Conservation (phyloP, 345 rosid species). For the Sonneratia alba region DNA sequence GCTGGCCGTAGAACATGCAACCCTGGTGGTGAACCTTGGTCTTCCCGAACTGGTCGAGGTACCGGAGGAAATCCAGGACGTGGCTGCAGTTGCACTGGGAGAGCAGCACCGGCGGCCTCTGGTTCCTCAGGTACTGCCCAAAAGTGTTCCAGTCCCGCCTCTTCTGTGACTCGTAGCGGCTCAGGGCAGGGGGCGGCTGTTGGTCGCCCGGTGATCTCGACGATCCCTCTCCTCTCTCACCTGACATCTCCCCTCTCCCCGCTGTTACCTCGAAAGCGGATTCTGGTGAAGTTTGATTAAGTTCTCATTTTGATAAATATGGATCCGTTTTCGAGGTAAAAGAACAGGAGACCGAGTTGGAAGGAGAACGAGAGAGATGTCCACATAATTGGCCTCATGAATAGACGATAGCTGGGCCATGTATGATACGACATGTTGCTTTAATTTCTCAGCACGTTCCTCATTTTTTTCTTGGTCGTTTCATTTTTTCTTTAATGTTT, state of each 20-base stretch:
- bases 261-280: conserved; percentile 12
- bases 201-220: conserved; percentile 16
- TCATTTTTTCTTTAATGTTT: background rate
- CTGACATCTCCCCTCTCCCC: background rate
- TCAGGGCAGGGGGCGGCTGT: conserved; percentile 32
- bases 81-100: conserved; percentile 61
- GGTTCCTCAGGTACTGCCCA: conserved; percentile 64
- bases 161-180: conserved; percentile 76
- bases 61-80: conserved; percentile 60
- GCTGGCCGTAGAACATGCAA: conserved; percentile 77
- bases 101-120: conserved; percentile 54
- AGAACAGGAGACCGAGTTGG: conserved; percentile 17
- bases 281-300: conserved; percentile 3
- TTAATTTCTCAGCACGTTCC: background rate
- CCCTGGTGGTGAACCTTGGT: conserved; percentile 72
- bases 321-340: conserved; percentile 17
- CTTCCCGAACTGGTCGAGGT: conserved; percentile 77
- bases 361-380: conserved; percentile 11
- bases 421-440: background rate
- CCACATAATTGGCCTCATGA: conserved; percentile 28
- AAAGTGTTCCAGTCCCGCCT: conserved; percentile 82
- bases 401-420: conserved; percentile 39
- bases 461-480: background rate
- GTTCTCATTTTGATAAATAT: conserved; percentile 15
- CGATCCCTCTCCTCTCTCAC: conserved; percentile 21